phyloP scores from a whole-genome alignment of 2,329 filamentous ascomycete genomes.

The Fusarium circinatum region DNA sequence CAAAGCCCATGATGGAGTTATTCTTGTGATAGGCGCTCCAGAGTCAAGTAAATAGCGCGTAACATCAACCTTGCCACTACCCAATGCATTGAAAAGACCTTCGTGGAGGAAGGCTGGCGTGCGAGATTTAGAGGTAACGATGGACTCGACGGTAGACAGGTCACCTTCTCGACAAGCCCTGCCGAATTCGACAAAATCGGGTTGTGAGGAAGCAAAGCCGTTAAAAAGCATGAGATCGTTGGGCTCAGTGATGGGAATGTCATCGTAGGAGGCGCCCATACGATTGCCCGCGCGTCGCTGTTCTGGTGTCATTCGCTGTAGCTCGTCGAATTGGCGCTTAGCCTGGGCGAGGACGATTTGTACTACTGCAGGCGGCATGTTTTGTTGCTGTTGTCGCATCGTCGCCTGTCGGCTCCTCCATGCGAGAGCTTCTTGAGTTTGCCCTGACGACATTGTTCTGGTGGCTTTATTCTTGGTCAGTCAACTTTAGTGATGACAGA shows the following conservation, averaged over 20 bases:
- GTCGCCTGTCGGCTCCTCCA: not conserved
- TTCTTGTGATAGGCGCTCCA: conserved; percentile 24
- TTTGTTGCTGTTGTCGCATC: not conserved
- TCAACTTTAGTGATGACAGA: not conserved
- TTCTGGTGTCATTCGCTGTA: not conserved
- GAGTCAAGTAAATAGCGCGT: conserved; percentile 6
- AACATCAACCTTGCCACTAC: conserved; percentile 16
- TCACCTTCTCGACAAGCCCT: conserved; percentile 20
- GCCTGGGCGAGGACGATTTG: not conserved
- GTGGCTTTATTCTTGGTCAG: not conserved
- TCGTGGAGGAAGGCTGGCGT: conserved; percentile 5
- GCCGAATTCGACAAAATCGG: not conserved
- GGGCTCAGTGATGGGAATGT: not conserved
- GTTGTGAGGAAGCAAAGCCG: not conserved
- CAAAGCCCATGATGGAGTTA: conserved; percentile 8
- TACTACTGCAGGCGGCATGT: not conserved
- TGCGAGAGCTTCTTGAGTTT: not conserved
- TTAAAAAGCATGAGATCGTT: not conserved
- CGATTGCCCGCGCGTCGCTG: not conserved
- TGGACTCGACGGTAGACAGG: not conserved
- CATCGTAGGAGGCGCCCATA: not conserved
- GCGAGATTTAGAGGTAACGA: not conserved
- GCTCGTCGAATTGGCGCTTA: not conserved
- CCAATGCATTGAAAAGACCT: not conserved
- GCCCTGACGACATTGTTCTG: not conserved